Evolutionary conservation across 345 rosid genomes (phyloP), one percentile per base, ranked within the genome.

Genomic region (Raphanus raphanistrum): DNA sequence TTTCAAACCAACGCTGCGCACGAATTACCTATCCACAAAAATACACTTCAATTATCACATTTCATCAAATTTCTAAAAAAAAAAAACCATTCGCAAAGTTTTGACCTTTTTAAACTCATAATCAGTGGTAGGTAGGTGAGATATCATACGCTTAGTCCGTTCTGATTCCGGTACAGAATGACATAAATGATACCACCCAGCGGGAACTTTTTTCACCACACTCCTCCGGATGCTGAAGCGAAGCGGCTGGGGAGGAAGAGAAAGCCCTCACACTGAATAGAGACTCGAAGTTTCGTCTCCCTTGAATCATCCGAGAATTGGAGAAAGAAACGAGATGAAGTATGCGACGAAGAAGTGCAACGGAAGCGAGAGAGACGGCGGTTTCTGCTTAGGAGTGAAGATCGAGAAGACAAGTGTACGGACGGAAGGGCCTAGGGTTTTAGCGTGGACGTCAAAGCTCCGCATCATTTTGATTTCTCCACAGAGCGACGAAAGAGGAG

Each of bases 1-100:
- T 82, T 81, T 90, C 92, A 94, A 88, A 84, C 92, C 92, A 85
- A 94, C 97, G 73, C 98, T 94, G 86, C 41, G 48, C 54, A 45
- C 36, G 0, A 41, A 41, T 45, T 16, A 45, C 68, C 5, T 33
- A 80, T 73, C 15, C 63, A 66, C 29, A 73, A 5, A 33, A 32
- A 32, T 2, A 33, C 36, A 33, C 36, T 33, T 72, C 45, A 66
- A 25, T 5, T 1, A 33, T 21, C 21, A 21, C 21, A 21, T 21
- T 21, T 57, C 32, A 26, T 16, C 13, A 66, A 13, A 29, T 4
- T 10, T 3, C 15, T 25, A 28, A 28, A 28, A 4, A 28, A 28
- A 32, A 68, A 61, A 77, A 26, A 12, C 36, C 38, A 35, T 7
- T 45, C 10, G 61, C 68, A 38, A 10, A 35, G 55, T 52, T 54